Conservation (phyloP, 495 filamentous ascomycete genomes). For the Chaetomium fimeti region DNA sequence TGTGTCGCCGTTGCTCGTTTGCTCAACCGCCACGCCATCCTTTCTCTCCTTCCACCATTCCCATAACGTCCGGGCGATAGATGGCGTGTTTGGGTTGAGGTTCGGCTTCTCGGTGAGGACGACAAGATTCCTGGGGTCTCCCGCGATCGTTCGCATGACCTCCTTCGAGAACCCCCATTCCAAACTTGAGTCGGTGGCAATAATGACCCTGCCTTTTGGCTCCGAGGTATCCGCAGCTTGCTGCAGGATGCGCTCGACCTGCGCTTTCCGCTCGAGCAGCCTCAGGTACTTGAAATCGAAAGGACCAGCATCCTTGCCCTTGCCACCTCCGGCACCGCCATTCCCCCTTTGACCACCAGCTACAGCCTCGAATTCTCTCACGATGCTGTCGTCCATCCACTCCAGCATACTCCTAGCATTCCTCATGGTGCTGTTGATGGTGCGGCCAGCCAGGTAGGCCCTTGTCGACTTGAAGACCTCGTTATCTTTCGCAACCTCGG, state of each 20-base stretch:
- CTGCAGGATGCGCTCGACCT: slow-evolving; percentile 62
- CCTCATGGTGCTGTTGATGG: slow-evolving; percentile 76
- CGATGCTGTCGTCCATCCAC: slow-evolving; percentile 96
- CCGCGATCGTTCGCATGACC: slow-evolving; percentile 70
- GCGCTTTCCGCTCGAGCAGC: slow-evolving; percentile 71
- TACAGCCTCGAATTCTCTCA: slow-evolving; percentile 84
- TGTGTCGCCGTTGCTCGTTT: slow-evolving; percentile 55
- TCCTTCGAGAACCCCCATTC: slow-evolving; percentile 95
- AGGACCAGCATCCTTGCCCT: slow-evolving; percentile 59
- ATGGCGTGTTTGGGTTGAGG: slow-evolving; percentile 38
- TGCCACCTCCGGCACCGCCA: slow-evolving; percentile 39
- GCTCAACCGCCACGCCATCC: slow-evolving; percentile 62
- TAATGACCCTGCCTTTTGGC: slow-evolving; percentile 66
- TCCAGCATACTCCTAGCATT: slow-evolving; percentile 94
- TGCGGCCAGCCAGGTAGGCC: slow-evolving; percentile 79
- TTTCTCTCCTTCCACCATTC: slow-evolving; percentile 68
- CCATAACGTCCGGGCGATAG: slow-evolving; percentile 63
- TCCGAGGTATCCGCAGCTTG: slow-evolving; percentile 39
- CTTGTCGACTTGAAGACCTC: slow-evolving; percentile 65
- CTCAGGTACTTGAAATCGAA: slow-evolving; percentile 89
- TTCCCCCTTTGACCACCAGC: slow-evolving; percentile 53
- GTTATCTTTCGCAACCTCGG: slow-evolving; percentile 55
- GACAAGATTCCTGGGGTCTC: slow-evolving; percentile 74
- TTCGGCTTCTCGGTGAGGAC: slow-evolving; percentile 72
- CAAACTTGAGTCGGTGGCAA: slow-evolving; percentile 84